Evolutionary conservation across 129 eudicot genomes (phyloP).

Genomic region (Flaveria trinervia): DNA sequence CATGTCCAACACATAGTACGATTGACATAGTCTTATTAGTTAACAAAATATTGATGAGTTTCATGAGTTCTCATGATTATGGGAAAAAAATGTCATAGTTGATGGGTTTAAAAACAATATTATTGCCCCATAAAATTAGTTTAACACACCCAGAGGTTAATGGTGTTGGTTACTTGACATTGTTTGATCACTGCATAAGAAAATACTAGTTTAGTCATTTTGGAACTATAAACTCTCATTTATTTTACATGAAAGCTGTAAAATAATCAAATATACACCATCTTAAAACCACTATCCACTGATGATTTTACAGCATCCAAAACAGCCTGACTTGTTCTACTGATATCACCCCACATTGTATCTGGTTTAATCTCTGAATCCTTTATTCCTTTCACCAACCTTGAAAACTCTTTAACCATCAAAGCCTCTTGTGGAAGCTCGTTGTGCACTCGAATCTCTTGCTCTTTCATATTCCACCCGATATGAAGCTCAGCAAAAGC

Average conservation of each 20-base stretch:
- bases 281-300: conserved; percentile 52
- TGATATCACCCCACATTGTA: conserved; percentile 51
- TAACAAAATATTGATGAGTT: too few species aligned
- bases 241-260: background rate
- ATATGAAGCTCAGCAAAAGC: conserved; percentile 58
- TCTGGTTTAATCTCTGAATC: conserved; percentile 36
- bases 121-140: background rate
- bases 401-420: conserved; percentile 69
- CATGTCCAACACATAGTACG: too few species aligned
- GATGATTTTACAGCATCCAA: conserved; percentile 67
- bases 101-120: too few species aligned
- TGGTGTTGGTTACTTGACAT: background rate
- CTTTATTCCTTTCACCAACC: conserved; percentile 53
- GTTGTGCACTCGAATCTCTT: conserved; percentile 43
- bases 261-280: conserved; percentile 48
- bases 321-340: conserved; percentile 66
- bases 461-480: conserved; percentile 65
- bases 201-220: background rate
- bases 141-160: too few species aligned
- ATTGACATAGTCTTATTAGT: too few species aligned
- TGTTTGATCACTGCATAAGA: background rate
- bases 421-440: conserved; percentile 77
- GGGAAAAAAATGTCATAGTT: too few species aligned
- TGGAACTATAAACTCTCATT: background rate
- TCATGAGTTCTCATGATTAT: too few species aligned